These are phyloP conservation scores for Phyllosticta capitalensis DNA, from an alignment of 2,329 filamentous ascomycete genomes.

Conservation along the genomic window DNA sequence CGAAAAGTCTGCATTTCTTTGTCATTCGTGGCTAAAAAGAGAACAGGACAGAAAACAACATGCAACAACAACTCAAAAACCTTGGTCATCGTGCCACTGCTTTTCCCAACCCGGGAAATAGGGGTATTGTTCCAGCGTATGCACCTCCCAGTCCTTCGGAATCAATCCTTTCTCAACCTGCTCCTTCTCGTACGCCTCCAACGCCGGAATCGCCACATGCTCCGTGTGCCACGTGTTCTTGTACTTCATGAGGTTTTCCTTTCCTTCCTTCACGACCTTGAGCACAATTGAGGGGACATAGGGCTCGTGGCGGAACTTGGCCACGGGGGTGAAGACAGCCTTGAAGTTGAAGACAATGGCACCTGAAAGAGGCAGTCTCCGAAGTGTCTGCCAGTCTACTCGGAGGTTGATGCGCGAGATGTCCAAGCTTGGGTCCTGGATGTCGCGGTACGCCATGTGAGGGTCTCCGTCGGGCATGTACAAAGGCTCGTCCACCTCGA, in stretches of 20 bases:
- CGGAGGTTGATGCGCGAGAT: conserved; percentile 56
- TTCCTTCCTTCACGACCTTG: conserved; percentile 62
- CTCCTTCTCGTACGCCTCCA: conserved; percentile 55
- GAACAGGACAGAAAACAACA: not conserved
- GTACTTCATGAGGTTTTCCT: conserved; percentile 63
- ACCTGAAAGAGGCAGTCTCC: conserved; percentile 65
- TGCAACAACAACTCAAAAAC: conserved; percentile 37
- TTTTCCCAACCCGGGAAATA: conserved; percentile 69
- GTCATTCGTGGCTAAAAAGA: not conserved
- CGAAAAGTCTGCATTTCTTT: not conserved
- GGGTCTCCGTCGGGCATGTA: conserved; percentile 63
- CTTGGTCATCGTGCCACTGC: conserved; percentile 60
- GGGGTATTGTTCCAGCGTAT: conserved; percentile 64
- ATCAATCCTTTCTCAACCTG: conserved; percentile 54
- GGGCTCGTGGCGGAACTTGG: conserved; percentile 60
- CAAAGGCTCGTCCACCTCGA: conserved; percentile 66
- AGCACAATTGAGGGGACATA: conserved; percentile 60
- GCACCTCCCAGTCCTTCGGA: conserved; percentile 52
- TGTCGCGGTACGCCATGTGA: conserved; percentile 50
- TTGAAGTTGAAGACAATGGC: conserved; percentile 84
- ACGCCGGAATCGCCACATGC: conserved; percentile 56
- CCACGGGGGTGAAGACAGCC: conserved; percentile 67
- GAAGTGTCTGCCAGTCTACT: conserved; percentile 82
- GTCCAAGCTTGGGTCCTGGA: conserved; percentile 48
- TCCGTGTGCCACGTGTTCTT: conserved; percentile 76